Conservation (phyloP, 2,329 filamentous ascomycete species). For the Alternaria brassicicola region DNA sequence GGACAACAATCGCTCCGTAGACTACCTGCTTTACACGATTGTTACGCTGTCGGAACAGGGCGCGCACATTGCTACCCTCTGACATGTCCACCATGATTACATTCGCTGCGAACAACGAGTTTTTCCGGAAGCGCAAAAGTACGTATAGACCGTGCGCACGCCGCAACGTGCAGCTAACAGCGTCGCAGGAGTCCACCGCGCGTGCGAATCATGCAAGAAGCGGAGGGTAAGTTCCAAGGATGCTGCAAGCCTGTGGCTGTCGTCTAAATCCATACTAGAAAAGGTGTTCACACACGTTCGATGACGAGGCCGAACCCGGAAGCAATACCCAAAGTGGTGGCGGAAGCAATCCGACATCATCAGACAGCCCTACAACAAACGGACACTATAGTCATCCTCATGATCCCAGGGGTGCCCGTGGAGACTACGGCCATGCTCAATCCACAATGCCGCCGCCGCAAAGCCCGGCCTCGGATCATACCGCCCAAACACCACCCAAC, state of each 20-base stretch:
- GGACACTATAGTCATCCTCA: constrained; percentile 33
- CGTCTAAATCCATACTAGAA: constrained; percentile 43
- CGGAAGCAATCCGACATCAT: constrained; percentile 37
- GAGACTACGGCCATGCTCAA: constrained; percentile 35
- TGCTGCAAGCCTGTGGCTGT: constrained; percentile 15
- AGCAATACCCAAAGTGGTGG: constrained; percentile 48
- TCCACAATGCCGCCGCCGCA: constrained; percentile 42
- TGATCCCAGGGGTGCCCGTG: constrained; percentile 34
- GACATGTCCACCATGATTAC: constrained; percentile 52
- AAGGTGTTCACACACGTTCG: constrained; percentile 52
- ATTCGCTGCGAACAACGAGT: constrained; percentile 54
- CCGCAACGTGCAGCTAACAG: constrained; percentile 32
- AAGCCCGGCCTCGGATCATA: constrained; percentile 39
- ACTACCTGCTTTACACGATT: constrained; percentile 12
- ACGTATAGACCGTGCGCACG: constrained; percentile 26
- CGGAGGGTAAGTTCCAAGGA: constrained; percentile 43
- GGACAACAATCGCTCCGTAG: constrained; percentile 24
- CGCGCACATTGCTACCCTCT: constrained; percentile 11
- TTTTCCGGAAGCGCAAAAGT: constrained; percentile 53
- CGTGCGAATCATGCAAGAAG: constrained; percentile 55
- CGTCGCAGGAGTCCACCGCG: constrained; percentile 47
- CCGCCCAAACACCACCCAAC: constrained; percentile 46
- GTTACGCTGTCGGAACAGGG: constrained; percentile 6
- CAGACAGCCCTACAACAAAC: constrained; percentile 33
- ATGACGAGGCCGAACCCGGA: constrained; percentile 44